Evolutionary conservation across 23 red algal species (phyloP).

Genomic region (Gracilaria domingensis): DNA sequence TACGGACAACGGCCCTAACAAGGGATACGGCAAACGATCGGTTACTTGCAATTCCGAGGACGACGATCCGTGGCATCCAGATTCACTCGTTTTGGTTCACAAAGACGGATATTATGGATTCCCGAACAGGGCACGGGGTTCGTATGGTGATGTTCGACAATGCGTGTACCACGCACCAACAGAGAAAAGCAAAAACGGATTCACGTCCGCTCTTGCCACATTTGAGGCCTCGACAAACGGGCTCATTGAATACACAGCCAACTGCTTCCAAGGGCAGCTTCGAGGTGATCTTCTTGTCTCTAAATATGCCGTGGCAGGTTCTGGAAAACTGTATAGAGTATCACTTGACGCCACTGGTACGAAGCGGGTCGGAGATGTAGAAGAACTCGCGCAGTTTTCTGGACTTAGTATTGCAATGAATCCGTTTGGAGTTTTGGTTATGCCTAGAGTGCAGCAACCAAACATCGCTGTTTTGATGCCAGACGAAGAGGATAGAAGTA

Average conservation of each 20-base stretch:
- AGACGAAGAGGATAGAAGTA: conserved; percentile 18
- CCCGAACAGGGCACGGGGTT: conserved; percentile 58
- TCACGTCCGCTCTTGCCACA: conserved; percentile 56
- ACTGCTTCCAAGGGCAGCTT: conserved; percentile 62
- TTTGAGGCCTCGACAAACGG: conserved; percentile 77
- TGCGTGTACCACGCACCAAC: conserved; percentile 53
- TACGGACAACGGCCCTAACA: conserved; percentile 70
- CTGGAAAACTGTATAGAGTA: conserved; percentile 62
- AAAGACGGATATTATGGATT: conserved; percentile 68
- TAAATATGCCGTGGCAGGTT: conserved; percentile 62
- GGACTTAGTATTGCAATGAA: conserved; percentile 59
- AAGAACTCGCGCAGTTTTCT: conserved; percentile 49
- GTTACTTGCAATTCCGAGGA: conserved; percentile 54
- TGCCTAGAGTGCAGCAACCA: conserved; percentile 61
- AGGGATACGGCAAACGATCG: conserved; percentile 59
- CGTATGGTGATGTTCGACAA: conserved; percentile 43
- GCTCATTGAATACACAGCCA: conserved; percentile 73
- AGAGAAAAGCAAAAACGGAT: conserved; percentile 42
- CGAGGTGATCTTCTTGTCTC: conserved; percentile 65
- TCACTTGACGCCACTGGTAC: conserved; percentile 48
- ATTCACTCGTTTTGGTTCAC: conserved; percentile 56
- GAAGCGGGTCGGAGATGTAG: conserved; percentile 12
- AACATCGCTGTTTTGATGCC: conserved; percentile 55
- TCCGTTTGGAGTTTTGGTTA: conserved; percentile 45
- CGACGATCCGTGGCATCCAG: conserved; percentile 50